Base-by-base conservation (phyloP, 768 basidiomycete genomes). In the Lactarius deliciosus region DNA sequence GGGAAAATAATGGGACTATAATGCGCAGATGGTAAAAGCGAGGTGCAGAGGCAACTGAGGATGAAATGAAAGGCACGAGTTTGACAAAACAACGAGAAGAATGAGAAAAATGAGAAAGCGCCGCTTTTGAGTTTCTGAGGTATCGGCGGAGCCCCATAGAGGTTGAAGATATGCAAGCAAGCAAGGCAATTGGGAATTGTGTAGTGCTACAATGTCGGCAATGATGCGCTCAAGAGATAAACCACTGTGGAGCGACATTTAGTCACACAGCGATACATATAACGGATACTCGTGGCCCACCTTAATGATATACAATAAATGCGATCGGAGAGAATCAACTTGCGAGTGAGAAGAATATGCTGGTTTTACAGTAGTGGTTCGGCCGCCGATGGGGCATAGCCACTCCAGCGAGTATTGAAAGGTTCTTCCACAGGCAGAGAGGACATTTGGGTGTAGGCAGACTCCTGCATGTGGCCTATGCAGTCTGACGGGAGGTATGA, bases 271-370 rank as follows among this genome's bases (percentile, higher is more conserved):
- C 15, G 57, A 38, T 13, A 16, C 15, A 28, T 20, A 34, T 20
- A 15, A 34, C n/a, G 15, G 41, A 3, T 3, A 40, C 40, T 8
- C 30, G 11, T 9, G 30, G 13, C 68, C 53, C 68, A 69, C 68
- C 68, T 60, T 68, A 57, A 68, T 62, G 68, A 69, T 67, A 69
- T 69, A 69, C 68, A 69, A 55, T 69, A 69, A 61, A 66, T 69
- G 68, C 68, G 53, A 60, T 50, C 5, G 28, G 62, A 54, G 63
- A 41, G 61, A 57, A 47, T 34, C 50, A 53, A 59, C 63, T 36
- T 45, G 61, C 61, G 60, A 64, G 50, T 53, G 43, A 53, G 56
- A 41, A 30, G 47, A 41, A 10, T 32, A 61, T 47, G 62, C 54
- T 61, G 50, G 61, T 63, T 59, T 47, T 66, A 69, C 60, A 69